A percentile compares a stretch with the other conserved stretches of the same genome.
Evolutionary conservation across 2,329 filamentous ascomycete genomes (phyloP).

Genomic region (Colletotrichum sp.): DNA sequence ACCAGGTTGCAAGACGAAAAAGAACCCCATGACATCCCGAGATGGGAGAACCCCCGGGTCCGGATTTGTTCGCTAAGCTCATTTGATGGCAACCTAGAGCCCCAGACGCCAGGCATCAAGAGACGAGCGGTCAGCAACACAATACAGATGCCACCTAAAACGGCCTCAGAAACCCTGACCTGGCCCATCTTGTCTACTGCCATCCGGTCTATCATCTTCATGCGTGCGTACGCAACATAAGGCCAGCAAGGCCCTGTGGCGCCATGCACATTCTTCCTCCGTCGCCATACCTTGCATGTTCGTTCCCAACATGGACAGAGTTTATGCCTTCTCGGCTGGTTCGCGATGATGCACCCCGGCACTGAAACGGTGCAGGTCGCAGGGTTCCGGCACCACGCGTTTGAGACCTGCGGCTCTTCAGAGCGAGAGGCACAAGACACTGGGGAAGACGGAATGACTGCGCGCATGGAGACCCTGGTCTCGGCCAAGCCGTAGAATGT

Average conservation of each 20-base stretch:
- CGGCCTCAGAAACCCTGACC: conserved; percentile 16
- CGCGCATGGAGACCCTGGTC: not conserved
- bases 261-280: not conserved
- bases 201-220: conserved; percentile 17
- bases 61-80: not conserved
- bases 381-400: conserved; percentile 32
- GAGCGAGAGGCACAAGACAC: not conserved
- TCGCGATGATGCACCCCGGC: conserved; percentile 6
- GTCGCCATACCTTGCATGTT: conserved; percentile 10
- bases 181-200: conserved; percentile 3
- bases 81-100: not conserved
- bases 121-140: not conserved
- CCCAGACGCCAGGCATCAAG: not conserved
- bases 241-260: conserved; percentile 3
- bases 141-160: conserved; percentile 8
- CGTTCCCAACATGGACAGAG: conserved; percentile 16
- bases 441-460: not conserved
- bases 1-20: not conserved
- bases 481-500: conserved; percentile 11
- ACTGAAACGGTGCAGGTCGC: conserved; percentile 35
- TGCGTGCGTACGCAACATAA: not conserved
- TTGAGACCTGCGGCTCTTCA: conserved; percentile 33
- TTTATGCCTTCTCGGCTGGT: conserved; percentile 8
- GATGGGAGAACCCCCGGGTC: not conserved
- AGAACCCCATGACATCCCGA: not conserved